phyloP scores from a whole-genome alignment of 2,329 filamentous ascomycete genomes.

The Claviceps digitariae region DNA sequence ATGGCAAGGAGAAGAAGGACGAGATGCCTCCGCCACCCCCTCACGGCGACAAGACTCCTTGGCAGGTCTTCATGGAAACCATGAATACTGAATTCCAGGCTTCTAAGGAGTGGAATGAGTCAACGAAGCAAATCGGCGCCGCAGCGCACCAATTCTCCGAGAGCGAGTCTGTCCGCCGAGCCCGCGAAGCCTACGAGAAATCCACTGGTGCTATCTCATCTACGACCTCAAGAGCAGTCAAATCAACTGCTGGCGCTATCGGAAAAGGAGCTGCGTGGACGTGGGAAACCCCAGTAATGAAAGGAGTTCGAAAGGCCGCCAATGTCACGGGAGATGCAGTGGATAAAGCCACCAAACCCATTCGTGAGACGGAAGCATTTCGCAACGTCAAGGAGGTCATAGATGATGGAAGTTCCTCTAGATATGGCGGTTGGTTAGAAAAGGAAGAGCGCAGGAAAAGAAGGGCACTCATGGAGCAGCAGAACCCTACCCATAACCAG shows the following conservation, averaged over 20 bases:
- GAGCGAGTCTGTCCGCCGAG: constrained; percentile 78
- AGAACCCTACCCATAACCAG: constrained; percentile 38
- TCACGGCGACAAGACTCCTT: constrained; percentile 94
- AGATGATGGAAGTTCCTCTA: constrained; percentile 88
- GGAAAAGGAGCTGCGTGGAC: constrained; percentile 92
- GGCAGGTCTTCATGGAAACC: constrained; percentile 98
- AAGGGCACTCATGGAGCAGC: constrained; percentile 59
- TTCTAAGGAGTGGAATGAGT: constrained; percentile 98
- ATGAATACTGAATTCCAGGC: constrained; percentile 86
- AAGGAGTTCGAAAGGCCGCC: constrained; percentile 77
- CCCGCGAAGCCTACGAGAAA: constrained; percentile 73
- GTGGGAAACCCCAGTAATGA: constrained; percentile 89
- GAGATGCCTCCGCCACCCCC: constrained; percentile 77
- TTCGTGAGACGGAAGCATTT: constrained; percentile 87
- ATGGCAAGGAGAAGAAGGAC: constrained; percentile 49
- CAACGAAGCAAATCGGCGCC: constrained; percentile 83
- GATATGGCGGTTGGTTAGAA: constrained; percentile 93
- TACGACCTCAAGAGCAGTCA: constrained; percentile 66
- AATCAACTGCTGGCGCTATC: constrained; percentile 72
- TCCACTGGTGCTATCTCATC: constrained; percentile 73
- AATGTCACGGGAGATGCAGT: constrained; percentile 74
- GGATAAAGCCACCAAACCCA: constrained; percentile 88
- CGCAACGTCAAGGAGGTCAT: constrained; percentile 93
- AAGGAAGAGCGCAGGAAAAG: constrained; percentile 82
- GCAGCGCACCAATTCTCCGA: constrained; percentile 85